These are phyloP conservation scores for Filobasidium floriforme DNA, from an alignment of 768 basidiomycete genomes.

Conservation along the genomic window DNA sequence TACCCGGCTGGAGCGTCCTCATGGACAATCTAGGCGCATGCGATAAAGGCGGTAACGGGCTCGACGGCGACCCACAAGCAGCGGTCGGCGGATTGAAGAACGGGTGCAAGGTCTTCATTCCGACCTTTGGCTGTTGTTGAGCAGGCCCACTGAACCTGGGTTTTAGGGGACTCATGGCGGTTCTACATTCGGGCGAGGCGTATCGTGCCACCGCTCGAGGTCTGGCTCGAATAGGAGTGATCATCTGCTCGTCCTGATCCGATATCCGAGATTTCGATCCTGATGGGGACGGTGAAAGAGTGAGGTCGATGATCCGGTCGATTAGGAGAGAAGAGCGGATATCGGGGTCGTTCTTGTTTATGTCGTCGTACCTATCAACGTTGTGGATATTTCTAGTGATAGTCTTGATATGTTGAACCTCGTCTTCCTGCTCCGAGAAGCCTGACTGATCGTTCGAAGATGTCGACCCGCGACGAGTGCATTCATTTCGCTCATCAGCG, in stretches of 20 bases:
- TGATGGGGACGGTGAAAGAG: constrained; percentile 26
- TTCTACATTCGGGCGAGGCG: constrained; percentile 21
- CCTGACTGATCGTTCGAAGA: background rate
- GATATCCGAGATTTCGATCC: too few relatives aligned
- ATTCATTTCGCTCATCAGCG: background rate
- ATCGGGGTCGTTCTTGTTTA: background rate
- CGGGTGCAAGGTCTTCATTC: constrained; percentile 30
- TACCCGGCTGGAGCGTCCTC: constrained; percentile 14
- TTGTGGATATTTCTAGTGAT: background rate
- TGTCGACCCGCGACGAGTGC: background rate
- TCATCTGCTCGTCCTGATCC: background rate
- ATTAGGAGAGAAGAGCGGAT: background rate
- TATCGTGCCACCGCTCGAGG: constrained; percentile 28
- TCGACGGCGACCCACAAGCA: constrained; percentile 12
- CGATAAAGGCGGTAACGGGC: constrained; percentile 19
- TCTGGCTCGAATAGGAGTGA: constrained; percentile 19
- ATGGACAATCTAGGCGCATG: constrained; percentile 26
- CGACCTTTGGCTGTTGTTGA: background rate
- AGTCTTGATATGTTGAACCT: background rate
- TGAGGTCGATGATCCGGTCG: constrained; percentile 22
- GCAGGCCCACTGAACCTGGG: background rate
- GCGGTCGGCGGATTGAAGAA: constrained; percentile 30
- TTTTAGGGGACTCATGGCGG: constrained; percentile 28
- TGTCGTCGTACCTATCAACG: background rate
- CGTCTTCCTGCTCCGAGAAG: background rate